phyloP scores from a whole-genome alignment of 228 moss, liverwort and hornwort species.

The Sphagnum magellanicum region DNA sequence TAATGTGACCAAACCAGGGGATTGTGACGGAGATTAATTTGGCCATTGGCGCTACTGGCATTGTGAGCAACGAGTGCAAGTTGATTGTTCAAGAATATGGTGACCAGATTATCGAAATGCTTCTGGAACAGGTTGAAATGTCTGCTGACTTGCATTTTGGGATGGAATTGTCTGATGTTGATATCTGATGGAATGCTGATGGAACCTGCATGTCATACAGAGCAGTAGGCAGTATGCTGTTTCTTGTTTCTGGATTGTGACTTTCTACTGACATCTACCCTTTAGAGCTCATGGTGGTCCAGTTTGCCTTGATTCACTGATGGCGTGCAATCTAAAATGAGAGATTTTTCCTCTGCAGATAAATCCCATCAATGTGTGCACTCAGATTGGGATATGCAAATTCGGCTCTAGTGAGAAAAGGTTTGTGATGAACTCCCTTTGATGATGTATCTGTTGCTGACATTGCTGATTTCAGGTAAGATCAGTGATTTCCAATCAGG shows the following conservation, averaged over 20 bases:
- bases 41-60: slow-evolving; percentile 86
- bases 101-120: slow-evolving; percentile 71
- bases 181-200: too few relatives aligned
- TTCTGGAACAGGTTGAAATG: slow-evolving; percentile 51
- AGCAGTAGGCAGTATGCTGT: too few relatives aligned
- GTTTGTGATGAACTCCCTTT: slow-evolving; percentile 13
- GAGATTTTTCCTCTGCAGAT: slow-evolving; percentile 42
- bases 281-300: too few relatives aligned
- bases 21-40: slow-evolving; percentile 86
- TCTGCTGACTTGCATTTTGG: too few relatives aligned
- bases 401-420: slow-evolving; percentile 19
- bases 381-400: slow-evolving; percentile 54
- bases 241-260: too few relatives aligned
- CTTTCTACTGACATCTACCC: too few relatives aligned
- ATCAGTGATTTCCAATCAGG: too few relatives aligned
- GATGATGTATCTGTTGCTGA: too few relatives aligned
- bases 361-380: slow-evolving; percentile 71
- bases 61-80: slow-evolving; percentile 83
- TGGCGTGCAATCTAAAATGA: background rate
- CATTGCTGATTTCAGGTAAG: too few relatives aligned
- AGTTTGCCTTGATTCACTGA: too few relatives aligned
- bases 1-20: slow-evolving; percentile 21
- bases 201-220: too few relatives aligned
- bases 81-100: slow-evolving; percentile 76
- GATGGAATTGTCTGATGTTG: too few relatives aligned